phyloP scores from a whole-genome alignment of 352 stramenopile genomes.

The Globisporangium nodosum region DNA sequence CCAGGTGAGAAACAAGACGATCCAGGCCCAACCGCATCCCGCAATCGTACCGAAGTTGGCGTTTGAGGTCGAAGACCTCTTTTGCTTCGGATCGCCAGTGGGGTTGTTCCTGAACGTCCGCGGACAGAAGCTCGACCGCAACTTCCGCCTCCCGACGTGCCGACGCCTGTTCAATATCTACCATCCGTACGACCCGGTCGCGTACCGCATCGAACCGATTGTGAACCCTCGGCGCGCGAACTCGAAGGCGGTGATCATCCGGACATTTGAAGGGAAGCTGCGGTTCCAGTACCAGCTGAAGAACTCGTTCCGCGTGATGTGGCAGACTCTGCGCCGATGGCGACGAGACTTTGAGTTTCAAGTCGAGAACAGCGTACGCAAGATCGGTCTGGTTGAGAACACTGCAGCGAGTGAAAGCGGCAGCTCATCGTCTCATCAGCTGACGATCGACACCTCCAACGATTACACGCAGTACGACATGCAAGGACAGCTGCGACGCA shows the following conservation, averaged over 20 bases:
- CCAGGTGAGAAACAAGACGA: background rate
- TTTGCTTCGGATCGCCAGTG: constrained; percentile 89
- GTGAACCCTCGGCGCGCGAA: constrained; percentile 68
- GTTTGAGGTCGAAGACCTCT: constrained; percentile 84
- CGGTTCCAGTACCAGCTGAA: constrained; percentile 84
- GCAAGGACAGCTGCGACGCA: background rate
- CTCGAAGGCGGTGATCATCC: constrained; percentile 82
- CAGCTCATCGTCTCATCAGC: background rate
- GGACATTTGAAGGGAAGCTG: constrained; percentile 77
- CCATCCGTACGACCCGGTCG: constrained; percentile 92
- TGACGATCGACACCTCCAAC: constrained; percentile 10
- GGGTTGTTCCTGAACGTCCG: constrained; percentile 91
- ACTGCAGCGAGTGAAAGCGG: background rate
- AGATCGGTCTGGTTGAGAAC: constrained; percentile 68
- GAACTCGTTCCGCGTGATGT: constrained; percentile 78
- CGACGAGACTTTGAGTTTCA: constrained; percentile 70
- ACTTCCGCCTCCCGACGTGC: constrained; percentile 79
- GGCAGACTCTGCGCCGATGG: constrained; percentile 69
- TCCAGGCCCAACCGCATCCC: constrained; percentile 3
- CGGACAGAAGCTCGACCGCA: constrained; percentile 63
- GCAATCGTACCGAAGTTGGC: constrained; percentile 51
- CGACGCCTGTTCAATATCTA: constrained; percentile 93
- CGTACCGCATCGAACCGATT: constrained; percentile 95
- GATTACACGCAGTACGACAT: constrained; percentile 6
- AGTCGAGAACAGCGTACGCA: constrained; percentile 59